Conservation (phyloP, 331 rosid genomes). For the Quercus lobata region DNA sequence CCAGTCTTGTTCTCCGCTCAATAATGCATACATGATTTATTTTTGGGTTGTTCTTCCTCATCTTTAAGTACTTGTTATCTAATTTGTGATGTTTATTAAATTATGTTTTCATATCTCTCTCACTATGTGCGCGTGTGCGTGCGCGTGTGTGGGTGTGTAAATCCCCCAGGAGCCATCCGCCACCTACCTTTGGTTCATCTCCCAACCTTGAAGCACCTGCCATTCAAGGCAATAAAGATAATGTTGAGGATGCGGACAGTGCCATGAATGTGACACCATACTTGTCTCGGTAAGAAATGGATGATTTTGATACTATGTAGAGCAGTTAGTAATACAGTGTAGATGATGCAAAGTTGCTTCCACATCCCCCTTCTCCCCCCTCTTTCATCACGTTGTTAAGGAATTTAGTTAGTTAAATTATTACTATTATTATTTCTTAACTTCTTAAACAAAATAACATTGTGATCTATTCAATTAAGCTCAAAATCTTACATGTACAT, state of each 20-base stretch:
- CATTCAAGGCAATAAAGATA: slow-evolving; percentile 49
- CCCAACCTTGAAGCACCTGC: slow-evolving; percentile 75
- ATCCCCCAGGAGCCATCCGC: slow-evolving; percentile 68
- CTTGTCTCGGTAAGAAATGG: slow-evolving; percentile 43
- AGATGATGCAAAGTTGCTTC: slow-evolving; percentile 3
- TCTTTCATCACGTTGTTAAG: neutral
- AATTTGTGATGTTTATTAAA: slow-evolving; percentile 15
- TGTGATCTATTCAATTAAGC: neutral
- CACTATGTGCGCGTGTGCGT: neutral
- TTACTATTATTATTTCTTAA: neutral
- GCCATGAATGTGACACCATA: slow-evolving; percentile 50
- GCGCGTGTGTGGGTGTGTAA: no score
- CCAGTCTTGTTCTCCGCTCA: slow-evolving; percentile 4
- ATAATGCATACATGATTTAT: slow-evolving; percentile 4
- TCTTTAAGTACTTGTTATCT: slow-evolving; percentile 7
- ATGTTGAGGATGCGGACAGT: slow-evolving; percentile 61
- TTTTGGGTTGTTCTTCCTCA: slow-evolving; percentile 6
- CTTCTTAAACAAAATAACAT: neutral
- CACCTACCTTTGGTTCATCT: slow-evolving; percentile 96
- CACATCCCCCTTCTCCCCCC: neutral
- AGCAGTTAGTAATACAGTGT: slow-evolving; percentile 10
- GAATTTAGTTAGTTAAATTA: neutral
- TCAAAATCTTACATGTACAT: neutral
- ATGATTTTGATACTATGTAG: neutral
- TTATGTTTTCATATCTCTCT: slow-evolving; percentile 21